phyloP scores from a whole-genome alignment of 2,329 filamentous ascomycete species.

The Talaromyces funiculosus region DNA sequence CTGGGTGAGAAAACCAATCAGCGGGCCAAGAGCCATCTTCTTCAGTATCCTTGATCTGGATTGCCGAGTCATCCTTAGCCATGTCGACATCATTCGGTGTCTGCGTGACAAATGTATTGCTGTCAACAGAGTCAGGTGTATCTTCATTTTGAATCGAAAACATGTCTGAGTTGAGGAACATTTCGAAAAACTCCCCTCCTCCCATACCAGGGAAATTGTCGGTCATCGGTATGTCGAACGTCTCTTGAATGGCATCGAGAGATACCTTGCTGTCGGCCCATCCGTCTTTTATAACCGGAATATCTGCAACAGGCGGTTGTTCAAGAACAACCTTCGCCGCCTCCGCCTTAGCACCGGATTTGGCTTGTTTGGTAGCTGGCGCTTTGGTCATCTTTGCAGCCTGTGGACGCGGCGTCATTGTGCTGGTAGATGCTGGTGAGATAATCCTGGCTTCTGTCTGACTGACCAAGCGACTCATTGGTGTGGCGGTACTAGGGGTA shows the following conservation, averaged over 20 bases:
- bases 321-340: constrained; percentile 15
- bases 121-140: constrained; percentile 35
- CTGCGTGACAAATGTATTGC: constrained; percentile 26
- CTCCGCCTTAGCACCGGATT: constrained; percentile 23
- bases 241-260: constrained; percentile 32
- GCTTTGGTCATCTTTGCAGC: constrained; percentile 25
- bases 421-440: constrained; percentile 31
- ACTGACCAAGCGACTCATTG: constrained; percentile 30
- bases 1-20: constrained; percentile 30
- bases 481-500: constrained; percentile 28
- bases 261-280: constrained; percentile 36
- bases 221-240: constrained; percentile 31
- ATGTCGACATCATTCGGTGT: constrained; percentile 35
- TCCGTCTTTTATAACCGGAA: constrained; percentile 23
- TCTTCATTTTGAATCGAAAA: constrained; percentile 30
- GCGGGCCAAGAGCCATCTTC: constrained; percentile 28
- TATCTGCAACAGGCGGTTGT: constrained; percentile 8
- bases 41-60: constrained; percentile 22
- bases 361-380: constrained; percentile 22
- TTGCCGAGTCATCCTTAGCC: constrained; percentile 27
- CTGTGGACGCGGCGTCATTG: constrained; percentile 27
- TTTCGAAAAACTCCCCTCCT: constrained; percentile 30
- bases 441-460: constrained; percentile 29
- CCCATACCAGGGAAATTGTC: constrained; percentile 25
- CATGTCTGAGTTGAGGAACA: constrained; percentile 34